Base-by-base conservation (phyloP, 1,284 basidiomycete genomes). In the Leccinum holopus region DNA sequence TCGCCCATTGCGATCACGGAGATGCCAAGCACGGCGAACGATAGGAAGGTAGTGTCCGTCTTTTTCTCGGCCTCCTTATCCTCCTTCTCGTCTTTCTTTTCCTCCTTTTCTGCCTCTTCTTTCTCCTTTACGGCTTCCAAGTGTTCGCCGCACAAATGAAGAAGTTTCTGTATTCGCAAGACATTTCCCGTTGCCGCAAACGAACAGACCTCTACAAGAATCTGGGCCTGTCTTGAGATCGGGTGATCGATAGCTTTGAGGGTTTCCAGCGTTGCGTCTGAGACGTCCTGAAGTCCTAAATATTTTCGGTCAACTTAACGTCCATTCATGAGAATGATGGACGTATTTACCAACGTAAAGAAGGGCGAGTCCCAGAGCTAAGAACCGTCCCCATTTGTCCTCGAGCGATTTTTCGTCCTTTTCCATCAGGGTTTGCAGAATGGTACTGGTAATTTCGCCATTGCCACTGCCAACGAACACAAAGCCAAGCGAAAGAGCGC, bases 1-100 rank as follows among this genome's bases (percentile, higher is more conserved):
- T 99, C 97, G 49, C 97, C 97, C 96, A 99, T 99, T 1, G 97
- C 91, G 51, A 99, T 92, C 57, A 99, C 78, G 0, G 97, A 92
- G 69, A 99, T 94, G 52, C 94, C 97, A 54, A 99, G 84, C 49
- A 97, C 95, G 12, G 97, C 94, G 68, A 98, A 94, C 1, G 94
- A 87, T 77, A 98, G 94, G 83, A 94, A 95, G 41, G 90, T 90
- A 68, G 97, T 91, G 65, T 93, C 86, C 63, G 82, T 78, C 60
- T 81, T 78, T 61, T 77, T 77, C 1, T 87, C 81, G 59, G 81
- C 82, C 62, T 81, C 85, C 65, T 84, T 81, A 66, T 83, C 82
- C 41, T 82, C 82, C 62, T 80, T 80, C 61, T 84, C 82, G 2
- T 84, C 79, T 10, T 87, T 79, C 68, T 87, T 82, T 60, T 85